phyloP scores from a whole-genome alignment of 768 basidiomycete species.

The Leucosporidium scottii region DNA sequence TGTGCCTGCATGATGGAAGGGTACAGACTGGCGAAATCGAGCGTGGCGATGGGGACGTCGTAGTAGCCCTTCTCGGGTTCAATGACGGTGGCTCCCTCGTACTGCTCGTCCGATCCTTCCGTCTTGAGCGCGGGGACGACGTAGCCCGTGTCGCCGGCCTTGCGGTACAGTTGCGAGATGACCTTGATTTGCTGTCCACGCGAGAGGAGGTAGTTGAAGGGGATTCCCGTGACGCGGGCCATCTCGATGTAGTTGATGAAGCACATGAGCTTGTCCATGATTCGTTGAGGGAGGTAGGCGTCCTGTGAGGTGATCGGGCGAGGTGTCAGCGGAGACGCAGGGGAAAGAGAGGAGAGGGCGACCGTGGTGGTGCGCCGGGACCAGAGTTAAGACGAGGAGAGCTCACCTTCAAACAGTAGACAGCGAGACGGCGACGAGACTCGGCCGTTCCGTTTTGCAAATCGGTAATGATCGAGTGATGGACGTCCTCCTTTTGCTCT shows the following conservation, averaged over 20 bases:
- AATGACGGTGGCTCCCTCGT: constrained; percentile 98
- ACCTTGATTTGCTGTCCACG: constrained; percentile 99
- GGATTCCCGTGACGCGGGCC: constrained; percentile 99
- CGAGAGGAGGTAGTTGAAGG: constrained; percentile 89
- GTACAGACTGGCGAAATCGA: constrained; percentile 97
- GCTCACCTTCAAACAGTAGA: constrained; percentile 90
- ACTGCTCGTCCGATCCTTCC: constrained; percentile 94
- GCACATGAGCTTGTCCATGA: constrained; percentile 97
- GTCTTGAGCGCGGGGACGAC: constrained; percentile 74
- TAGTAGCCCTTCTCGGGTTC: constrained; percentile 95
- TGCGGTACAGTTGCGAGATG: constrained; percentile 86
- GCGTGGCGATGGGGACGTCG: constrained; percentile 89
- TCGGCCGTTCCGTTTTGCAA: constrained; percentile 94
- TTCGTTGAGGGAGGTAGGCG: constrained; percentile 91
- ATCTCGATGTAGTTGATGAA: constrained; percentile 98
- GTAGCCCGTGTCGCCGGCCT: constrained; percentile 85
- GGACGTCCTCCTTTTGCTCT: constrained; percentile 98
- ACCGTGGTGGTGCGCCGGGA: too few relatives aligned
- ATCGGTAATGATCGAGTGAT: constrained; percentile 96
- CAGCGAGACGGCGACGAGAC: constrained; percentile 81
- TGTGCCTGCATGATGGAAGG: constrained; percentile 99
- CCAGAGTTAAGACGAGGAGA: neutral
- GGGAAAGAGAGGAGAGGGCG: too few relatives aligned
- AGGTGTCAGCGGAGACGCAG: too few relatives aligned
- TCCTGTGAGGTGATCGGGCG: constrained; percentile 52